Evolutionary conservation across 257 asterid species (phyloP).

Genomic region (Linaria vulgaris): DNA sequence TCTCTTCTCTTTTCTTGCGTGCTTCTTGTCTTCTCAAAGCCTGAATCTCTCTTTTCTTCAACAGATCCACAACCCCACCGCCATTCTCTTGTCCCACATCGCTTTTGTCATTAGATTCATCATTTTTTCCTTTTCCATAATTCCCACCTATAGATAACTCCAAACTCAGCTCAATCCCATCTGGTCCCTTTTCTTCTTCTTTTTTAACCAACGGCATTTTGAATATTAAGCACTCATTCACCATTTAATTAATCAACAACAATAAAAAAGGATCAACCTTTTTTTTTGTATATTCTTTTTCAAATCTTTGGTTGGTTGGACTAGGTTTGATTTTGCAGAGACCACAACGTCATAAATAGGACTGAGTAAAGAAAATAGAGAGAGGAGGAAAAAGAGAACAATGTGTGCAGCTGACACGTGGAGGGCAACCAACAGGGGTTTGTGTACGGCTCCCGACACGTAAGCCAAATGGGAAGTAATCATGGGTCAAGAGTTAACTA

Average conservation of each 20-base stretch:
- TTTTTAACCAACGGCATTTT: background rate
- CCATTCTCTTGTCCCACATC: background rate
- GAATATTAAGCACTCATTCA: conserved; percentile 15
- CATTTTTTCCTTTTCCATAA: conserved; percentile 30
- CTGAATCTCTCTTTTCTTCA: background rate
- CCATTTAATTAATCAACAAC: background rate
- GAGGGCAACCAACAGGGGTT: conserved; percentile 28
- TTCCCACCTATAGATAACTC: conserved; percentile 67
- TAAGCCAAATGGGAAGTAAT: conserved; percentile 25
- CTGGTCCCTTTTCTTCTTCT: conserved; percentile 28
- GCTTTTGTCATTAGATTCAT: background rate
- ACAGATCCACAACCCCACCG: background rate
- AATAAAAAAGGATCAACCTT: background rate
- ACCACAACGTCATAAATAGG: background rate
- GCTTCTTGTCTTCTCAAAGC: background rate
- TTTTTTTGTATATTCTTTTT: background rate
- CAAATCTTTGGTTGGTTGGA: conserved; percentile 15
- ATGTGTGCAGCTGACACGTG: conserved; percentile 46
- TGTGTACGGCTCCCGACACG: conserved; percentile 39
- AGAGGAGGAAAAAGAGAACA: background rate
- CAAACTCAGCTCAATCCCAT: conserved; percentile 55
- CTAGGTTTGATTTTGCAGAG: conserved; percentile 30
- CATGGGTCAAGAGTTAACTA: conserved; percentile 29
- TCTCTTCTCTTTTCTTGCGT: background rate
- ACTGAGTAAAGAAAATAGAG: conserved; percentile 20